Percentiles rank a stretch among this genome's conserved stretches.
These are phyloP conservation scores for Colletotrichum tofieldiae DNA, from an alignment of 2,329 filamentous ascomycete genomes.

Conservation along the genomic window DNA sequence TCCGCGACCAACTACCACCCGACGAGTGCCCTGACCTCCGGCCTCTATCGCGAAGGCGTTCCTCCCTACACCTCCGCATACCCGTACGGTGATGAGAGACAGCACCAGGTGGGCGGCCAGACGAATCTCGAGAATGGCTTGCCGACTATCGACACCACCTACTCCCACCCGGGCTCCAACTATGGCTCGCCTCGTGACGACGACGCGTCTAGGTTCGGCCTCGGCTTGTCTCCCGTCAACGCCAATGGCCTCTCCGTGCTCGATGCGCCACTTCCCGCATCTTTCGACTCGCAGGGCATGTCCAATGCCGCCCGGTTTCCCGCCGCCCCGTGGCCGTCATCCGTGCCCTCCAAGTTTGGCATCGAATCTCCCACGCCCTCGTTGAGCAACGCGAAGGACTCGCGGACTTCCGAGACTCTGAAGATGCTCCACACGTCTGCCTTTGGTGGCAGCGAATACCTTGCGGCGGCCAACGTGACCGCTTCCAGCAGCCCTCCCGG, in stretches of 20 bases:
- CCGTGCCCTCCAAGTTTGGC: constrained; percentile 92
- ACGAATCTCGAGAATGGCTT: constrained; percentile 70
- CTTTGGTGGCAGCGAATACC: constrained; percentile 77
- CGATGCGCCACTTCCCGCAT: constrained; percentile 92
- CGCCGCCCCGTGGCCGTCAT: constrained; percentile 87
- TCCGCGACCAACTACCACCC: constrained; percentile 68
- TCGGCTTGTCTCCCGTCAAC: constrained; percentile 83
- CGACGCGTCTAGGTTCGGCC: constrained; percentile 70
- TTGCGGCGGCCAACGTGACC: constrained; percentile 60
- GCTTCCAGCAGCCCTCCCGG: constrained; percentile 62
- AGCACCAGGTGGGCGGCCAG: constrained; percentile 63
- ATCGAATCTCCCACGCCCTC: constrained; percentile 88
- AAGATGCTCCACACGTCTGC: constrained; percentile 78
- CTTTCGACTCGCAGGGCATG: constrained; percentile 96
- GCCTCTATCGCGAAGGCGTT: constrained; percentile 62
- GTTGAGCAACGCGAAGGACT: constrained; percentile 73
- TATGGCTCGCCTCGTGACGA: constrained; percentile 90
- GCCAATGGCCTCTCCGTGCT: constrained; percentile 86
- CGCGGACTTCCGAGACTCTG: constrained; percentile 74
- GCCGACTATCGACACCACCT: constrained; percentile 72
- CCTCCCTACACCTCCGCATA: constrained; percentile 58
- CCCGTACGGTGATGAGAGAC: constrained; percentile 58
- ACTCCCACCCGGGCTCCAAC: constrained; percentile 69
- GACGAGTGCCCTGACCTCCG: constrained; percentile 78
- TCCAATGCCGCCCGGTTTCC: constrained; percentile 89